phyloP scores from a whole-genome alignment of 805 yeast genomes.

The Isabelozyma pseudorhagii region DNA sequence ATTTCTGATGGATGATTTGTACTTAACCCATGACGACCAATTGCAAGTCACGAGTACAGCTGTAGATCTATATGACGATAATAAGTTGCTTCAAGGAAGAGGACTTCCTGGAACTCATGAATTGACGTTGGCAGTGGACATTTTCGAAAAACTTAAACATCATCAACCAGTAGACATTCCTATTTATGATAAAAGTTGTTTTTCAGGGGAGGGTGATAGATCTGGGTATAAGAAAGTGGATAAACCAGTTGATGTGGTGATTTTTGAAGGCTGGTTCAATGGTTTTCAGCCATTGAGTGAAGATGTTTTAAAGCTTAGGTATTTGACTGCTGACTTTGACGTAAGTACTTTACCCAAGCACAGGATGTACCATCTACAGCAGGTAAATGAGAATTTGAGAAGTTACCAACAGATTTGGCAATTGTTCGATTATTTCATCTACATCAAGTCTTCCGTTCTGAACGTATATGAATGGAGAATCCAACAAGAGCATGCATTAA shows the following conservation, averaged over 20 bases:
- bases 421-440: conserved; percentile 57
- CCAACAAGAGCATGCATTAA: conserved; percentile 66
- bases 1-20: conserved; percentile 84
- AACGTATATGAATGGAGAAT: conserved; percentile 78
- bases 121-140: conserved; percentile 37
- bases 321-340: conserved; percentile 14
- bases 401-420: conserved; percentile 58
- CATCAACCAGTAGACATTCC: conserved; percentile 43
- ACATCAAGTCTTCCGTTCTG: conserved; percentile 55
- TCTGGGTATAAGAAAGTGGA: conserved; percentile 12
- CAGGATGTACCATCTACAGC: conserved; percentile 23
- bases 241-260: conserved; percentile 55
- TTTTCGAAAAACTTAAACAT: conserved; percentile 24
- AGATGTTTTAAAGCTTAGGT: conserved; percentile 15
- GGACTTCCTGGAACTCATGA: conserved; percentile 97
- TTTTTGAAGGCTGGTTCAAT: conserved; percentile 93
- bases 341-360: conserved; percentile 16
- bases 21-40: conserved; percentile 67
- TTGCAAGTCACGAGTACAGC: conserved; percentile 32
- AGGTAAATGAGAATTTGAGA: conserved; percentile 51
- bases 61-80: conserved; percentile 22
- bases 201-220: conserved; percentile 79
- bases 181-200: conserved; percentile 71
- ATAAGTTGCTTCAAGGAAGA: conserved; percentile 65
- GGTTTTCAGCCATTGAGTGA: conserved; percentile 52